A percentile compares a stretch with the other conserved stretches of the same genome.
phyloP scores from a whole-genome alignment of 1,139 yeast species.

The Kodamaea derodonti region DNA sequence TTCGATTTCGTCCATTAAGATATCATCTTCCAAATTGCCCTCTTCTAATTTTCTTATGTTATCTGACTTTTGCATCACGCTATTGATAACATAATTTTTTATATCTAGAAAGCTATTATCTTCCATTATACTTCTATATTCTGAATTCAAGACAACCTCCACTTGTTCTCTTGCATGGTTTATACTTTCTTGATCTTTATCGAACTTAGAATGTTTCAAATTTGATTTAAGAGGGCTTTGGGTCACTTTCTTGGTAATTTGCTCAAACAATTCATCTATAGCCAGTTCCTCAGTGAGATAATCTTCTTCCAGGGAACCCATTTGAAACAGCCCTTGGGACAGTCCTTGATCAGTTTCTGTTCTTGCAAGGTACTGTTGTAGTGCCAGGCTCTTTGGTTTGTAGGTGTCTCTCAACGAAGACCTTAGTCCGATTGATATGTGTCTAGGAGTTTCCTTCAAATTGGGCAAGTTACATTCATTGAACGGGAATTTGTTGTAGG shows the following conservation, averaged over 20 bases:
- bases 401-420: slow-evolving; percentile 6
- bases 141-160: slow-evolving; percentile 3
- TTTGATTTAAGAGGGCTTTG: slow-evolving; percentile 1
- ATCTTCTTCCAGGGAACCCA: slow-evolving; percentile 1
- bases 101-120: slow-evolving; percentile 9
- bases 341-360: slow-evolving; percentile 1
- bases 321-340: slow-evolving; percentile 1
- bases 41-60: slow-evolving; percentile 3
- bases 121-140: slow-evolving; percentile 2
- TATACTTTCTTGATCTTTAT: slow-evolving; percentile 7
- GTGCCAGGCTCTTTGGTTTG: slow-evolving; percentile 7
- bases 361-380: slow-evolving; percentile 7
- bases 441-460: slow-evolving; percentile 4
- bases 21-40: slow-evolving; percentile 1
- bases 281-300: slow-evolving; percentile 1
- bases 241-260: background rate
- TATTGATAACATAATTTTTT: slow-evolving; percentile 13
- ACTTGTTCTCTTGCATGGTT: slow-evolving; percentile 8
- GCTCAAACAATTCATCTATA: slow-evolving; percentile 1
- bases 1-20: slow-evolving; percentile 13
- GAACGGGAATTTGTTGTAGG: slow-evolving; percentile 7
- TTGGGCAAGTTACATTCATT: slow-evolving; percentile 2
- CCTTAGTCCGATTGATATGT: slow-evolving; percentile 6
- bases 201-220: background rate
- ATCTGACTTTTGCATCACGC: slow-evolving; percentile 14